phyloP scores from a whole-genome alignment of 2,329 filamentous ascomycete species.

The Penicillium olsonii region DNA sequence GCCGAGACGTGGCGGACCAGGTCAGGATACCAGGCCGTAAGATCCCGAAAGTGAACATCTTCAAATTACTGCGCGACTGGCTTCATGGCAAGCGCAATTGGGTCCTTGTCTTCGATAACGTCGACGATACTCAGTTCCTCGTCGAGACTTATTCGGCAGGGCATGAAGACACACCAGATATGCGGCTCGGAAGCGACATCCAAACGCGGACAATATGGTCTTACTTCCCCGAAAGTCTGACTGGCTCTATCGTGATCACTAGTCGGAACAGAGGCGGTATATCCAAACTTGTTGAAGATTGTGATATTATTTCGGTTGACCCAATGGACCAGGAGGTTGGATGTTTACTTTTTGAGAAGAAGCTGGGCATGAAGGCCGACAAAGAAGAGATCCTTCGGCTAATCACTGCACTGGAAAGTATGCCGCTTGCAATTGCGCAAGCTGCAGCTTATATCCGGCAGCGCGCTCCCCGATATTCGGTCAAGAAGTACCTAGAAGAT shows the following conservation, averaged over 20 bases:
- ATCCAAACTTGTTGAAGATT: constrained; percentile 7
- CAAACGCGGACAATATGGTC: constrained; percentile 5
- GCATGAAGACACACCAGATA: not conserved
- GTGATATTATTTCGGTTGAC: constrained; percentile 17
- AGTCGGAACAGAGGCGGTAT: constrained; percentile 12
- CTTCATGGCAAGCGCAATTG: constrained; percentile 20
- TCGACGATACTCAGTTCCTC: constrained; percentile 21
- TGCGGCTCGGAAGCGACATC: not conserved
- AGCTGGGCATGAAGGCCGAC: constrained; percentile 19
- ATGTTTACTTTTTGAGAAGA: constrained; percentile 31
- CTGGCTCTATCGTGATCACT: constrained; percentile 21
- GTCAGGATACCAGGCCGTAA: constrained; percentile 32
- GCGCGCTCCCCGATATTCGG: constrained; percentile 1
- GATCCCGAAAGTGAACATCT: constrained; percentile 34
- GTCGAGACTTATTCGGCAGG: not conserved
- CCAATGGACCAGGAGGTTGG: constrained; percentile 30
- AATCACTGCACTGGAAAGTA: constrained; percentile 17
- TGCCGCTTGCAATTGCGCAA: constrained; percentile 34
- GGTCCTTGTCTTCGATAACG: constrained; percentile 28
- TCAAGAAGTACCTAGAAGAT: constrained; percentile 20
- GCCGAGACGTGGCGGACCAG: constrained; percentile 35
- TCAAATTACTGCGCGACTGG: constrained; percentile 29
- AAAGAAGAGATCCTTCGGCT: not conserved
- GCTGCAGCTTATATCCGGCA: constrained; percentile 32
- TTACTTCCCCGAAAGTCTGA: constrained; percentile 9